Evolutionary conservation across 345 rosid species (phyloP).

Genomic region (Hibiscus syriacus): DNA sequence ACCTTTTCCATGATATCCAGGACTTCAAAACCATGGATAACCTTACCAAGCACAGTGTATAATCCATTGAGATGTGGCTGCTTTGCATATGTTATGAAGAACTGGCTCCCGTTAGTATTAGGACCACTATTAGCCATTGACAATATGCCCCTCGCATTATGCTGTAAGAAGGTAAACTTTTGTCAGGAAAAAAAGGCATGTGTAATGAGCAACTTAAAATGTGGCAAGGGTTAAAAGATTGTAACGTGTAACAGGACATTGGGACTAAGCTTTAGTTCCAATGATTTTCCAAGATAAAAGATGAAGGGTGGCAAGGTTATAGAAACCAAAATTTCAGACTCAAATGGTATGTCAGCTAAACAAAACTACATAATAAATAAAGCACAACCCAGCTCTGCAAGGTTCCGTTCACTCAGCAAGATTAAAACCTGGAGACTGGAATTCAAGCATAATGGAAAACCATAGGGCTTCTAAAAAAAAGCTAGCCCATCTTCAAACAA

Average conservation of each 20-base stretch:
- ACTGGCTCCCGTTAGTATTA: constrained; percentile 95
- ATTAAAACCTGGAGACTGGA: neutral
- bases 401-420: neutral
- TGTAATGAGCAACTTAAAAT: neutral
- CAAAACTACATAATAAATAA: too few relatives aligned
- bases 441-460: neutral
- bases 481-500: neutral
- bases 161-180: constrained; percentile 35
- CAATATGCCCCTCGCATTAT: constrained; percentile 86
- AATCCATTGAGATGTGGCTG: constrained; percentile 97
- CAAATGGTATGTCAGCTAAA: neutral
- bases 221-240: neutral
- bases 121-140: constrained; percentile 99
- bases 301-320: neutral
- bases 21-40: constrained; percentile 97
- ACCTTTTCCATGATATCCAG: constrained; percentile 99
- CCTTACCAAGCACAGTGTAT: constrained; percentile 89
- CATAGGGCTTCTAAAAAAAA: neutral
- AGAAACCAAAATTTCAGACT: neutral
- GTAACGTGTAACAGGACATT: neutral
- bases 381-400: too few relatives aligned
- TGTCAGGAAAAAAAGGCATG: neutral
- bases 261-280: neutral
- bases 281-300: neutral
- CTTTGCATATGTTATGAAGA: constrained; percentile 75